Conservation (phyloP, 345 rosid species). For the Dimocarpus longan region DNA sequence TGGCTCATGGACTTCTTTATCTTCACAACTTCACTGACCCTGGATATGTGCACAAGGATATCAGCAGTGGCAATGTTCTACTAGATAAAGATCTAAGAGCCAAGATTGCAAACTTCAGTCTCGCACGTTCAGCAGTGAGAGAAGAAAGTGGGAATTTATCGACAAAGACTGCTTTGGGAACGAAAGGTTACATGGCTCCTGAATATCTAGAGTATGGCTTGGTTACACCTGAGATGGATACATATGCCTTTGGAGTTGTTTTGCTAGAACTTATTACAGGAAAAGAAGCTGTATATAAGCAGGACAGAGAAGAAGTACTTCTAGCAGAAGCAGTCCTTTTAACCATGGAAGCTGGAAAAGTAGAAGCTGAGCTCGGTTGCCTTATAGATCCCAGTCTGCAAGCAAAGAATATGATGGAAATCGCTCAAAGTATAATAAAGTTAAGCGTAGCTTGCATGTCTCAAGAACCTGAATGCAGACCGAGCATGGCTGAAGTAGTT, state of each 20-base stretch:
- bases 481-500: conserved; percentile 41
- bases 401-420: conserved; percentile 20
- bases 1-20: conserved; percentile 47
- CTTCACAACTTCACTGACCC: conserved; percentile 51
- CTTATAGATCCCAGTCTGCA: conserved; percentile 37
- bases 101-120: conserved; percentile 44
- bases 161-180: conserved; percentile 26
- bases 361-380: conserved; percentile 19
- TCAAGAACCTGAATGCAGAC: conserved; percentile 38
- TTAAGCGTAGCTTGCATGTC: conserved; percentile 35
- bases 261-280: conserved; percentile 47
- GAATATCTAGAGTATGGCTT: conserved; percentile 44
- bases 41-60: conserved; percentile 46
- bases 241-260: conserved; percentile 50
- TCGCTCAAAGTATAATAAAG: conserved; percentile 27
- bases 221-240: conserved; percentile 43
- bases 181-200: conserved; percentile 49
- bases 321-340: conserved; percentile 27
- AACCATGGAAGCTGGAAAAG: conserved; percentile 25
- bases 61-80: conserved; percentile 40
- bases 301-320: conserved; percentile 29
- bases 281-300: conserved; percentile 34
- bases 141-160: conserved; percentile 28
- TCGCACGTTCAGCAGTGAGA: conserved; percentile 37
- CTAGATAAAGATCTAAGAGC: conserved; percentile 41